Conservation (phyloP, 2,329 filamentous ascomycete species). For the Myriosclerotinia duriaeana region DNA sequence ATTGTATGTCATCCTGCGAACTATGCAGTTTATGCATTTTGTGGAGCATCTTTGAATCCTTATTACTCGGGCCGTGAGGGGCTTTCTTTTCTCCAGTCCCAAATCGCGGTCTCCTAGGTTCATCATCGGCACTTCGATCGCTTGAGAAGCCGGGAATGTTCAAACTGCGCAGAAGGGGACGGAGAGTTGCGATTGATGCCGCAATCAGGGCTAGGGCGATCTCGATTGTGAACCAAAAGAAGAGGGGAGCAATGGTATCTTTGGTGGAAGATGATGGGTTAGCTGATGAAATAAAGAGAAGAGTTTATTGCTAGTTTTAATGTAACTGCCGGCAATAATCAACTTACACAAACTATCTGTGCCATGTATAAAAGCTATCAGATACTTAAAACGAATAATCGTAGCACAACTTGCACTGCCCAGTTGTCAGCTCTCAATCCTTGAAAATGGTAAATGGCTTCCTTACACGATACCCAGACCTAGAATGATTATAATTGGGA, state of each 20-base stretch:
- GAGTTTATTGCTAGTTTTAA: too few relatives aligned
- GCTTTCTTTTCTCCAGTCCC: not conserved
- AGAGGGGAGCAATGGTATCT: not conserved
- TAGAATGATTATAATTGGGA: not conserved
- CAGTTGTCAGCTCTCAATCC: not conserved
- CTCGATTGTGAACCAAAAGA: constrained; percentile 6
- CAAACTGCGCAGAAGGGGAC: constrained; percentile 6
- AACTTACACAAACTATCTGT: constrained; percentile 18
- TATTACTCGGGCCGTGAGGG: too few relatives aligned
- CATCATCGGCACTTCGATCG: not conserved
- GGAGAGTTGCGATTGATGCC: constrained; percentile 13
- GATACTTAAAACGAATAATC: constrained; percentile 10
- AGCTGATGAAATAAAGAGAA: not conserved
- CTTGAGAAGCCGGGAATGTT: not conserved
- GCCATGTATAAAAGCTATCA: not conserved
- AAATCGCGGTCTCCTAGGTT: not conserved
- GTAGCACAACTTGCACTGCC: constrained; percentile 19
- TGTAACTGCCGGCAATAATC: not conserved
- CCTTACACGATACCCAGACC: constrained; percentile 15
- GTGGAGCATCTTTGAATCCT: too few relatives aligned
- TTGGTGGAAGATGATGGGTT: not conserved
- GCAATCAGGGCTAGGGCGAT: constrained; percentile 9
- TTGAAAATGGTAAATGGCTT: not conserved
- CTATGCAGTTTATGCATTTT: not conserved
- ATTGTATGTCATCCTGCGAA: not conserved